phyloP scores from a whole-genome alignment of 2,329 filamentous ascomycete genomes.

The Pseudogymnoascus sp. region DNA sequence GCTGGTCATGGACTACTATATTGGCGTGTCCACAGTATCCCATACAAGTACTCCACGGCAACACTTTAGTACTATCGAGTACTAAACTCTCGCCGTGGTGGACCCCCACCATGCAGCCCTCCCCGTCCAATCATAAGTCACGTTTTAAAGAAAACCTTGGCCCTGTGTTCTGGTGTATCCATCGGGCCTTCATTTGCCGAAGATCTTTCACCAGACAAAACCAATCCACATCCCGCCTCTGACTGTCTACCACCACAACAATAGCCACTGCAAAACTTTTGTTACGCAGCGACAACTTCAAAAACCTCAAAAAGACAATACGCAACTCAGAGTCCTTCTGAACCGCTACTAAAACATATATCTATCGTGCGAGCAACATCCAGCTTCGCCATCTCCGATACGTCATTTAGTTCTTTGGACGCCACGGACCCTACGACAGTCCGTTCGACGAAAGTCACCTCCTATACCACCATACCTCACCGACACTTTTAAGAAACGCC shows the following conservation, averaged over 20 bases:
- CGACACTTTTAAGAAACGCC: background rate
- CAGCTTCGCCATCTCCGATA: background rate
- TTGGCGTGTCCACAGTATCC: background rate
- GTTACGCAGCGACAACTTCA: constrained; percentile 2
- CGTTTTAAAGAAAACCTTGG: background rate
- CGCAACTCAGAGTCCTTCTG: constrained; percentile 11
- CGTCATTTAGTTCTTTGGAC: background rate
- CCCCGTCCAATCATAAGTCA: background rate
- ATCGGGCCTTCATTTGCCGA: constrained; percentile 6
- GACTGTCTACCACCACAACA: constrained; percentile 1
- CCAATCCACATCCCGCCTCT: constrained; percentile 9
- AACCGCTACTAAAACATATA: background rate
- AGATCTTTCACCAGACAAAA: constrained; percentile 3
- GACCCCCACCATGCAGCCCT: background rate
- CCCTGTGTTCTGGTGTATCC: background rate
- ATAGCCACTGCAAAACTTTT: constrained; percentile 8
- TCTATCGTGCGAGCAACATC: background rate
- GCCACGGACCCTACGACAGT: background rate
- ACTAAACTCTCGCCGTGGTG: background rate
- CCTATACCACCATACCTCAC: background rate
- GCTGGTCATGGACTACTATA: background rate
- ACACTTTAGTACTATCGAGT: background rate
- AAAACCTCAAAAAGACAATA: background rate
- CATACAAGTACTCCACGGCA: background rate
- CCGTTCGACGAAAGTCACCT: background rate